Evolutionary conservation across 805 yeast genomes (phyloP).

Genomic region (Candida caryicola): DNA sequence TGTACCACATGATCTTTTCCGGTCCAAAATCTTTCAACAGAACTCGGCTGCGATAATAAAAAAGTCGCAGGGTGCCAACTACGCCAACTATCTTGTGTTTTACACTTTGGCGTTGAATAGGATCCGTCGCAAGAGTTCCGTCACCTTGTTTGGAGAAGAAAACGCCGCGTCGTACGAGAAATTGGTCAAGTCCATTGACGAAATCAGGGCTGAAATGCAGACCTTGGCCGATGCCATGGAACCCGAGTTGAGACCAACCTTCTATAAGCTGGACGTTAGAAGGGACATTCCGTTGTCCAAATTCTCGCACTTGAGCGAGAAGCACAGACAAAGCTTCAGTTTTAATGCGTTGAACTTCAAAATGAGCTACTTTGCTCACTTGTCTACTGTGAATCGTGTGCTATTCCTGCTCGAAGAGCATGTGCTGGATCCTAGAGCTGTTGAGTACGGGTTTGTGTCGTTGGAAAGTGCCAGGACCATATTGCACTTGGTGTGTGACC

Average conservation of each 20-base stretch:
- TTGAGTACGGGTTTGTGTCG: slow-evolving; percentile 18
- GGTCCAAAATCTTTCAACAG: background rate
- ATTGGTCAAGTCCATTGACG: slow-evolving; percentile 9
- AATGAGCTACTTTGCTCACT: slow-evolving; percentile 24
- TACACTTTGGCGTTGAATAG: slow-evolving; percentile 16
- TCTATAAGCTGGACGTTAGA: slow-evolving; percentile 10
- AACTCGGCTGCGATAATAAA: slow-evolving; percentile 5
- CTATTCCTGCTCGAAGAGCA: slow-evolving; percentile 19
- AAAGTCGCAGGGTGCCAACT: slow-evolving; percentile 7
- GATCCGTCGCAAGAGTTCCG: slow-evolving; percentile 22
- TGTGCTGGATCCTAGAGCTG: slow-evolving; percentile 13
- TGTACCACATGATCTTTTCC: slow-evolving; percentile 12
- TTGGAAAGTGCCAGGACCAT: slow-evolving; percentile 29
- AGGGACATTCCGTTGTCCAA: background rate
- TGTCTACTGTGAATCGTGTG: slow-evolving; percentile 25
- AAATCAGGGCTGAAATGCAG: slow-evolving; percentile 19
- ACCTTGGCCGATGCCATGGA: slow-evolving; percentile 17
- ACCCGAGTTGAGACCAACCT: slow-evolving; percentile 19
- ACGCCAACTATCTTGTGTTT: slow-evolving; percentile 14
- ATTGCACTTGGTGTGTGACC: slow-evolving; percentile 15
- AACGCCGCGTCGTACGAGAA: slow-evolving; percentile 8
- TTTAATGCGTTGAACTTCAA: slow-evolving; percentile 15
- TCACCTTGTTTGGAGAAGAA: slow-evolving; percentile 21
- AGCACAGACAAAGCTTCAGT: background rate
- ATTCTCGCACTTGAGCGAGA: background rate